Base-by-base conservation (phyloP, 2,329 filamentous ascomycete genomes). In the Corinectria fuckeliana region DNA sequence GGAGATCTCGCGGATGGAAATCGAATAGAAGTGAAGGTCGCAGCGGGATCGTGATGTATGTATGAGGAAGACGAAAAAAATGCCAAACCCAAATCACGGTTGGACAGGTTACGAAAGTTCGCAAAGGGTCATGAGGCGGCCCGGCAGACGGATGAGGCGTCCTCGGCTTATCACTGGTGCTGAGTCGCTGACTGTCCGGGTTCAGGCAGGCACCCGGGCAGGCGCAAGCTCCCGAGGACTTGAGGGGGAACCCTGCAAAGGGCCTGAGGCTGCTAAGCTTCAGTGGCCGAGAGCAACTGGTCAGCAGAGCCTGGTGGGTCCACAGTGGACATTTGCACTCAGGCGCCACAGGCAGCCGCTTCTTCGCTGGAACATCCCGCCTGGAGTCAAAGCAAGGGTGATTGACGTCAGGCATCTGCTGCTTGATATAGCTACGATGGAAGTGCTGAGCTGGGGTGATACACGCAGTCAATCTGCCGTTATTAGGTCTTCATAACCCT, bases 111-210 rank as follows among this genome's bases (percentile, higher is more conserved):
- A 25, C 45, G 11, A 50, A 45, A 34, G 54, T 53, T 55, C 59
- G 56, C 60, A 54, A 55, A 51, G 47, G 68, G 68, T 70, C 68
- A 70, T 70, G 68, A 70, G 68, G 68, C 66, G 58, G 59, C 58
- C 62, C 66, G 65, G 65, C 56, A 64, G 55, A 66, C 54, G 58
- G 56, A 67, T 55, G 64, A 68, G 67, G 53, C 56, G 53, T 38
- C 39, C 50, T 52, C 62, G 62, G 64, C 67, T 69, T 69, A 70
- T 69, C 67, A 63, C 56, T 59, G 59, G 61, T 42, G 65, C 53
- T 69, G 66, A 60, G 61, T 65, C 63, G 65, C 67, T 69, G 67
- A 69, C 67, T 61, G 67, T 67, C 58, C 62, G 63, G 51, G 66
- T 63, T 61, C 57, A 61, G 63, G 56, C 62, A 55, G 48, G 28